Percentiles rank a stretch among this genome's conserved stretches.
phyloP scores from a whole-genome alignment of 768 basidiomycete species.

The Suillus placidus region DNA sequence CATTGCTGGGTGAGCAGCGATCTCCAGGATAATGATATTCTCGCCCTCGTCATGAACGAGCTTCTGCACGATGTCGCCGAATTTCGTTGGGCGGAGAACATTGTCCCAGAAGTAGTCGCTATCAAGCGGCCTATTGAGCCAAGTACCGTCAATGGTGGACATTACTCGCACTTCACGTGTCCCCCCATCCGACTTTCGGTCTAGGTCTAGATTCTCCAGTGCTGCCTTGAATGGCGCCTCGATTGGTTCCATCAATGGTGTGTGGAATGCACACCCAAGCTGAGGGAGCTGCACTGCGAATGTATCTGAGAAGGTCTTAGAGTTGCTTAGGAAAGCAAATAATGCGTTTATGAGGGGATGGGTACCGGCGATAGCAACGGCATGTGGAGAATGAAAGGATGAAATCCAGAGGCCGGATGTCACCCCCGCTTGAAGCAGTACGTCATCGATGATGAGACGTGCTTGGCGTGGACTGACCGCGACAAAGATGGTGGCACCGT shows the following conservation, averaged over 20 bases:
- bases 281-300: constrained; percentile 30
- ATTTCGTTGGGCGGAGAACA: constrained; percentile 37
- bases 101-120: constrained; percentile 39
- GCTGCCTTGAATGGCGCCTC: constrained; percentile 34
- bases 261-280: constrained; percentile 37
- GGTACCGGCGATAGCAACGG: constrained; percentile 38
- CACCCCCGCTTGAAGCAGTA: constrained; percentile 29
- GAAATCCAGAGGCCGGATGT: constrained; percentile 36
- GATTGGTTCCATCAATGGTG: constrained; percentile 37
- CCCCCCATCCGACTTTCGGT: background rate
- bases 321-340: constrained; percentile 28
- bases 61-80: constrained; percentile 37
- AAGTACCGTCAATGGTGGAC: constrained; percentile 38
- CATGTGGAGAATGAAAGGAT: constrained; percentile 40
- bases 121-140: constrained; percentile 31
- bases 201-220: constrained; percentile 5
- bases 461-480: constrained; percentile 37
- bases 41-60: constrained; percentile 32
- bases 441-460: constrained; percentile 35
- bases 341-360: constrained; percentile 36
- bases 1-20: constrained; percentile 39
- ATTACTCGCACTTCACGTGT: constrained; percentile 31
- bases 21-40: constrained; percentile 34
- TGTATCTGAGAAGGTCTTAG: constrained; percentile 30
- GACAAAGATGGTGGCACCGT: constrained; percentile 40